Evolutionary conservation across 1,139 yeast genomes (phyloP).

Genomic region (Candida freyschussii): DNA sequence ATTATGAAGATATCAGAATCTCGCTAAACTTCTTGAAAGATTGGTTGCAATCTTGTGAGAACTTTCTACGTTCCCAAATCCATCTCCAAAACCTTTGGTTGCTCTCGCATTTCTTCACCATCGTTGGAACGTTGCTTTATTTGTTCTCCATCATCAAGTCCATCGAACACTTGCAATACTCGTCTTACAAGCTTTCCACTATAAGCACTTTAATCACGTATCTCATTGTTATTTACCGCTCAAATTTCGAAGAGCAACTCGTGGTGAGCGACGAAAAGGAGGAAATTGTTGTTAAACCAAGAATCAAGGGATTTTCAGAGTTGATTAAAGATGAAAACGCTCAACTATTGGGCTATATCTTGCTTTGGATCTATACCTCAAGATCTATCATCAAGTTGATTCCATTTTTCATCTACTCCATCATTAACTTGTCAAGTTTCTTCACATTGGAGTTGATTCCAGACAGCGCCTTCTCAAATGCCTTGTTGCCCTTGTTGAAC

Average conservation of each 20-base stretch:
- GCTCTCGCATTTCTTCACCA: slow-evolving; percentile 18
- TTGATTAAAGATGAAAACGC: slow-evolving; percentile 44
- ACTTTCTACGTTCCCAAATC: slow-evolving; percentile 10
- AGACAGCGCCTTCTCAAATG: slow-evolving; percentile 29
- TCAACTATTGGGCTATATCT: slow-evolving; percentile 37
- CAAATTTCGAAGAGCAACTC: slow-evolving; percentile 21
- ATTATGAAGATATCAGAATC: slow-evolving; percentile 10
- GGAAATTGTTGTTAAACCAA: slow-evolving; percentile 11
- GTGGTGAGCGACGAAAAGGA: slow-evolving; percentile 12
- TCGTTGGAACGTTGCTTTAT: slow-evolving; percentile 16
- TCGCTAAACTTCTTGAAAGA: slow-evolving; percentile 6
- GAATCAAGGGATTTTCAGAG: slow-evolving; percentile 28
- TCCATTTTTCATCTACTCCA: slow-evolving; percentile 44
- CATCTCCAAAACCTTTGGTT: slow-evolving; percentile 23
- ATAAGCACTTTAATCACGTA: slow-evolving; percentile 31
- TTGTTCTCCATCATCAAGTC: slow-evolving; percentile 3
- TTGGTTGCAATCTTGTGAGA: slow-evolving; percentile 2
- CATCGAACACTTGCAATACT: slow-evolving; percentile 1
- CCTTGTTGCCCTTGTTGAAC: slow-evolving; percentile 26
- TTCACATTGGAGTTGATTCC: slow-evolving; percentile 37
- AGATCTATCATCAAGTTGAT: slow-evolving; percentile 33
- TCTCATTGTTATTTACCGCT: slow-evolving; percentile 30
- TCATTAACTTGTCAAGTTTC: slow-evolving; percentile 37
- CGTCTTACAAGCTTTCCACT: slow-evolving; percentile 25
- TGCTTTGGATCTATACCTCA: slow-evolving; percentile 32